Percentiles rank a stretch among this genome's conserved stretches.
These are phyloP conservation scores for Millerago galiae DNA, from an alignment of 805 yeast genomes.

Conservation along the genomic window DNA sequence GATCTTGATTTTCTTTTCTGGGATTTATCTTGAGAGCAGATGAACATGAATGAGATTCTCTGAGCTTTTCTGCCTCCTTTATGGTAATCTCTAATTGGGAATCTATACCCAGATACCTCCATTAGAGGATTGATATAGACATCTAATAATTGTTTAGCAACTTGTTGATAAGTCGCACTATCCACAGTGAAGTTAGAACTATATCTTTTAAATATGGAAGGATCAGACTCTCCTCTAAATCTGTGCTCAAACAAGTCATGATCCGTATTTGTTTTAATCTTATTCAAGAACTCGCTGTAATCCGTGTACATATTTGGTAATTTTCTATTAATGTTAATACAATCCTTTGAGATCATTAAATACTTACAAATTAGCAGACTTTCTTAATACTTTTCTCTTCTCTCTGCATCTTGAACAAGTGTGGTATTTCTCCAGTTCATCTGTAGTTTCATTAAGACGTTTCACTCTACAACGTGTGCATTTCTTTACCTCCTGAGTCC, in stretches of 20 bases:
- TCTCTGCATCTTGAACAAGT: slow-evolving; percentile 35
- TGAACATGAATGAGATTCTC: slow-evolving; percentile 37
- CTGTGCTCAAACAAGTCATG: slow-evolving; percentile 32
- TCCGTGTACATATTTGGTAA: slow-evolving; percentile 27
- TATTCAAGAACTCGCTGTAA: slow-evolving; percentile 27
- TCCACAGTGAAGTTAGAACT: slow-evolving; percentile 25
- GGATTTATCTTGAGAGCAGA: slow-evolving; percentile 38
- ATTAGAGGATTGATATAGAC: slow-evolving; percentile 35
- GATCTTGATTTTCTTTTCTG: slow-evolving; percentile 38
- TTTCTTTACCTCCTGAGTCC: slow-evolving; percentile 21
- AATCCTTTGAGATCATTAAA: not conserved
- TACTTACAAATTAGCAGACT: slow-evolving; percentile 8
- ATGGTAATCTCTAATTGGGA: slow-evolving; percentile 40
- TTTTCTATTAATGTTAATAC: slow-evolving; percentile 1
- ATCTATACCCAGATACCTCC: slow-evolving; percentile 34
- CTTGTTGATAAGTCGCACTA: slow-evolving; percentile 26
- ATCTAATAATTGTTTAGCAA: slow-evolving; percentile 30
- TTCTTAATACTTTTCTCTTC: slow-evolving; percentile 30
- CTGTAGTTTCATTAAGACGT: slow-evolving; percentile 28
- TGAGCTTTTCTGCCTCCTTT: slow-evolving; percentile 36
- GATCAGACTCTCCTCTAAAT: slow-evolving; percentile 28
- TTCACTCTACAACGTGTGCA: slow-evolving; percentile 40
- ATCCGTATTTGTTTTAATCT: slow-evolving; percentile 28
- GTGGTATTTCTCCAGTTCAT: slow-evolving; percentile 31
- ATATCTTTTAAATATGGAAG: slow-evolving; percentile 29